Evolutionary conservation across 148 eudicot genomes (phyloP).

Genomic region (Vaccinium myrtillus): DNA sequence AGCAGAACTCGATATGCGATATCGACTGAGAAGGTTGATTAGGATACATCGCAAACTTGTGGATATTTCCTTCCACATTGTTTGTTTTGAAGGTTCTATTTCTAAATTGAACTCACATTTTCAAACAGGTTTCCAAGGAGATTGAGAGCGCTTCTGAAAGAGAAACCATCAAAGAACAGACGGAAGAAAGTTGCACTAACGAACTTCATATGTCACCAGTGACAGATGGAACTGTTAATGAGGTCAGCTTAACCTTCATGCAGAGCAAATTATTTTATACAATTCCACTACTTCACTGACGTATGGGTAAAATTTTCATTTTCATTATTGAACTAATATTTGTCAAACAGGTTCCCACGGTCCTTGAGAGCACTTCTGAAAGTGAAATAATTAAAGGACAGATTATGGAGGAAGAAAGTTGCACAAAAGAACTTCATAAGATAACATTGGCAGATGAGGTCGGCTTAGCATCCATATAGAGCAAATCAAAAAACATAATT

Average conservation of each 20-base stretch:
- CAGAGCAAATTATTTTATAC: neutral
- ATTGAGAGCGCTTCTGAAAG: slow-evolving; percentile 11
- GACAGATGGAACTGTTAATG: slow-evolving; percentile 8
- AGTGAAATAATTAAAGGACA: neutral
- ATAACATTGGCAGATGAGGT: neutral
- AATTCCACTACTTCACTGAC: neutral
- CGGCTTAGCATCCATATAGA: neutral
- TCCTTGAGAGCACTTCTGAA: neutral
- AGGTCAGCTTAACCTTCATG: slow-evolving; percentile 23
- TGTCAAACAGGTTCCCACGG: neutral
- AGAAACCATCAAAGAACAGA: slow-evolving; percentile 13
- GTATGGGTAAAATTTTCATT: neutral
- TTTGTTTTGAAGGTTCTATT: neutral
- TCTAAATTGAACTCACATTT: neutral
- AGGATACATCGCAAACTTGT: neutral
- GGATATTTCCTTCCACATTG: neutral
- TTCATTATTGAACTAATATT: neutral
- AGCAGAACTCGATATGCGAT: neutral
- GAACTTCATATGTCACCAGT: neutral
- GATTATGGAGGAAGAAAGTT: neutral
- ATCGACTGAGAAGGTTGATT: neutral
- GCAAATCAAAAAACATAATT: neutral
- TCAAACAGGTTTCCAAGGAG: slow-evolving; percentile 14
- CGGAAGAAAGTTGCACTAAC: slow-evolving; percentile 10
- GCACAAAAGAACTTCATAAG: neutral